Percentiles rank a stretch among this genome's conserved stretches.
Evolutionary conservation across 441 rosid species (phyloP).

Genomic region (Corymbia citriodora): DNA sequence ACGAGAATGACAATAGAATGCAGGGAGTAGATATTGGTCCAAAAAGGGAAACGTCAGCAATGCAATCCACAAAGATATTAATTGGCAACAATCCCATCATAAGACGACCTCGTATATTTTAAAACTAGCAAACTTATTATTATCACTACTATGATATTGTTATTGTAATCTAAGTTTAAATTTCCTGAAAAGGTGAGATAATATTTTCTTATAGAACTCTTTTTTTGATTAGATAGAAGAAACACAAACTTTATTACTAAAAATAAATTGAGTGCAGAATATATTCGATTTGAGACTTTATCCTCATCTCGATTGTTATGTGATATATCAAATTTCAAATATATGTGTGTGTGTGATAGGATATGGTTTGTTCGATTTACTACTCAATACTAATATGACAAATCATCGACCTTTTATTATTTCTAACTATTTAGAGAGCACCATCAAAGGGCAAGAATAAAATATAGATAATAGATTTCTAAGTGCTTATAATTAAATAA

Average conservation of each 20-base stretch:
- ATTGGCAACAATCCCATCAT: neutral
- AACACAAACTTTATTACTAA: neutral
- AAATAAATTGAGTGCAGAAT: neutral
- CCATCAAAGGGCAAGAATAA: neutral
- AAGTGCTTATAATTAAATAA: neutral
- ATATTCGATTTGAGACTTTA: neutral
- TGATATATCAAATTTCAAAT: neutral
- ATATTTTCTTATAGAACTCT: neutral
- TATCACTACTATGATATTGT: neutral
- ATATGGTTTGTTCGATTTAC: neutral
- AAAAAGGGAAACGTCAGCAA: neutral
- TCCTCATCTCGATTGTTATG: neutral
- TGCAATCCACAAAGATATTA: neutral
- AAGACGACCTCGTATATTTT: neutral
- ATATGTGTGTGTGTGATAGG: neutral
- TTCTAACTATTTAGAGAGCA: neutral
- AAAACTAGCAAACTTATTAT: neutral
- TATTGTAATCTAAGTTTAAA: neutral
- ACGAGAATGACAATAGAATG: neutral
- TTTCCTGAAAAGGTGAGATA: neutral
- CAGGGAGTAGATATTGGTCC: too few relatives aligned
- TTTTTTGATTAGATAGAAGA: neutral
- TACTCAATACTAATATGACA: neutral
- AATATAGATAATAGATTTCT: neutral
- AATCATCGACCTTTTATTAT: too few relatives aligned